Conservation (phyloP, 768 basidiomycete genomes). For the Boletus reticuloceps region DNA sequence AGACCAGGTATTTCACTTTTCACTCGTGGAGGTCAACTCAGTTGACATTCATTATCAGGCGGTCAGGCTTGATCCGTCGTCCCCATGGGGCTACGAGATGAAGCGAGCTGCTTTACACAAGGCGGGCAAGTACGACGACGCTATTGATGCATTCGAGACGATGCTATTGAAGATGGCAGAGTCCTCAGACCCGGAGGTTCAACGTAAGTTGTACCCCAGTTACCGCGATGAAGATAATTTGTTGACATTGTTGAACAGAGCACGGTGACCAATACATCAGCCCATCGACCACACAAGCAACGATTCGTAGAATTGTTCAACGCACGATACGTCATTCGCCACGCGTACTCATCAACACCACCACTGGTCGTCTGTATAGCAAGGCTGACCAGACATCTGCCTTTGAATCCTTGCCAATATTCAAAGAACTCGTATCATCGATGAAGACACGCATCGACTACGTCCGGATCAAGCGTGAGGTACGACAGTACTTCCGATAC, state of each 20-base stretch:
- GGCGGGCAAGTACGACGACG: neutral
- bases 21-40: neutral
- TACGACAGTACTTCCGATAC: neutral
- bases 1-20: neutral
- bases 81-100: neutral
- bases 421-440: neutral
- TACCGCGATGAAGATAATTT: neutral
- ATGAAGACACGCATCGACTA: neutral
- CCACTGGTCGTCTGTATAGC: neutral
- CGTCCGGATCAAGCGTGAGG: neutral
- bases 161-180: neutral
- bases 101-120: neutral
- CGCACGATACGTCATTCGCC: neutral
- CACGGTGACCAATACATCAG: neutral
- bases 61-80: neutral
- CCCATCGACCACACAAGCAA: neutral
- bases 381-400: neutral
- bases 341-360: neutral
- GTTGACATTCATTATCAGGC: neutral
- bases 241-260: neutral
- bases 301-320: neutral
- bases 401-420: neutral
- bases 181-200: neutral
- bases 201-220: neutral
- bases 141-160: neutral